phyloP scores from a whole-genome alignment of 2,329 filamentous ascomycete species.

The Cladophialophora psammophila region DNA sequence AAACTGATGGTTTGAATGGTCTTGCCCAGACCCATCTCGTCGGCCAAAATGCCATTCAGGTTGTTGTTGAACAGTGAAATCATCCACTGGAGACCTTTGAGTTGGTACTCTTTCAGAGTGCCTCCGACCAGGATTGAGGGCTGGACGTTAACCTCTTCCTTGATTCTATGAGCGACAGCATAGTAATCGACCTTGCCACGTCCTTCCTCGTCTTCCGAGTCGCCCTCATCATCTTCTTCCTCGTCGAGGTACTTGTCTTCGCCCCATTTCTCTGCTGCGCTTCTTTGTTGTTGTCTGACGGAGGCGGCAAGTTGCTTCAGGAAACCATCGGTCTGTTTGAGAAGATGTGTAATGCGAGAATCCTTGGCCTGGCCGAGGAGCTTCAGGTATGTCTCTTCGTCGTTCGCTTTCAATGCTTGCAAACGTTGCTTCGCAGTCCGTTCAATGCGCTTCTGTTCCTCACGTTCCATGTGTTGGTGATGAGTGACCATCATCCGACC shows the following conservation, averaged over 20 bases:
- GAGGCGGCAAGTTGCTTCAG: slow-evolving; percentile 93
- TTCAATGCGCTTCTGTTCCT: slow-evolving; percentile 98
- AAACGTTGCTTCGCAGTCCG: slow-evolving; percentile 99
- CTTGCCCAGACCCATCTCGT: slow-evolving; percentile 99
- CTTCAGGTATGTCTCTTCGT: slow-evolving; percentile 98
- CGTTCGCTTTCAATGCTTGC: slow-evolving; percentile 97
- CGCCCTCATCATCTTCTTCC: slow-evolving; percentile 68
- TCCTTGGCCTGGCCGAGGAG: slow-evolving; percentile 98
- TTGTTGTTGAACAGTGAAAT: slow-evolving; percentile 99
- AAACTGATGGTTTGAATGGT: slow-evolving; percentile 99
- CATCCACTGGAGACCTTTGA: slow-evolving; percentile 99
- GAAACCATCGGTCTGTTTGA: slow-evolving; percentile 97
- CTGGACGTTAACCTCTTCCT: slow-evolving; percentile 87
- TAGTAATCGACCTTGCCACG: slow-evolving; percentile 96
- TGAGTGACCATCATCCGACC: slow-evolving; percentile 87
- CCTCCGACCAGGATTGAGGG: slow-evolving; percentile 89
- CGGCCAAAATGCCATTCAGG: slow-evolving; percentile 95
- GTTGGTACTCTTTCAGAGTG: slow-evolving; percentile 92
- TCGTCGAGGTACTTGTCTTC: slow-evolving; percentile 63
- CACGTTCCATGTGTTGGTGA: slow-evolving; percentile 96
- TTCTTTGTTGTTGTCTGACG: slow-evolving; percentile 91
- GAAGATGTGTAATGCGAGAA: slow-evolving; percentile 96
- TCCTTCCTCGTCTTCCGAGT: slow-evolving; percentile 72
- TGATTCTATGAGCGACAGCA: slow-evolving; percentile 92
- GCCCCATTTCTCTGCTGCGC: slow-evolving; percentile 79